phyloP scores from a whole-genome alignment of 2,329 filamentous ascomycete genomes.

The Colletotrichum lupini region DNA sequence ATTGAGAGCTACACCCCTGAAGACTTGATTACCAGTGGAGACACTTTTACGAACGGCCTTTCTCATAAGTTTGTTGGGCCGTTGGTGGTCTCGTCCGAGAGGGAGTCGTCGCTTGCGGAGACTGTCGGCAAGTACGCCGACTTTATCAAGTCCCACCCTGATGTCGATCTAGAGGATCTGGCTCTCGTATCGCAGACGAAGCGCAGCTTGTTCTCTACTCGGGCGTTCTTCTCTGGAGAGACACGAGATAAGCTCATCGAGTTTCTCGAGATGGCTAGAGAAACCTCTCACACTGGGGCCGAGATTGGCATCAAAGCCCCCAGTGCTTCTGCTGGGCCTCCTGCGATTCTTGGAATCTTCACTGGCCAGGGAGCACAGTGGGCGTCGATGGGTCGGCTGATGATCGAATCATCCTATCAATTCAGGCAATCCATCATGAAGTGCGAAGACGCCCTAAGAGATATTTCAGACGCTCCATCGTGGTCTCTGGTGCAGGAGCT shows the following conservation, averaged over 20 bases:
- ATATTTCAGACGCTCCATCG: slow-evolving; percentile 15
- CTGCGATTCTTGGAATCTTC: slow-evolving; percentile 36
- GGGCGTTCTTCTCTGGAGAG: too few relatives aligned
- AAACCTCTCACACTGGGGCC: background rate
- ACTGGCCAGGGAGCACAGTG: slow-evolving; percentile 44
- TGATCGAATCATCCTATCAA: slow-evolving; percentile 47
- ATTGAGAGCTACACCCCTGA: slow-evolving; percentile 26
- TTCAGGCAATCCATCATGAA: slow-evolving; percentile 43
- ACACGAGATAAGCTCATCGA: too few relatives aligned
- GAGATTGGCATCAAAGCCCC: background rate
- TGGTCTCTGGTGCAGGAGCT: slow-evolving; percentile 39
- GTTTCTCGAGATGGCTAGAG: background rate
- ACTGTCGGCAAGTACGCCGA: too few relatives aligned
- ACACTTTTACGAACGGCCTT: background rate
- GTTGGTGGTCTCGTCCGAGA: too few relatives aligned
- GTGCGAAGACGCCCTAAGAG: slow-evolving; percentile 34
- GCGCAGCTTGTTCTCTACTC: too few relatives aligned
- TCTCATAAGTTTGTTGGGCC: too few relatives aligned
- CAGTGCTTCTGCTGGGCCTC: background rate
- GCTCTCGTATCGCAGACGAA: too few relatives aligned
- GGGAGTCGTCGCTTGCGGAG: too few relatives aligned
- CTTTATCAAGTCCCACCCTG: too few relatives aligned
- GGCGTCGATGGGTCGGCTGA: slow-evolving; percentile 30
- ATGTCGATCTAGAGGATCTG: too few relatives aligned
- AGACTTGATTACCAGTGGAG: background rate